Percentiles rank a stretch among this genome's conserved stretches.
Evolutionary conservation across 2,329 filamentous ascomycete species (phyloP).

Genomic region (Passalora sequoiae): DNA sequence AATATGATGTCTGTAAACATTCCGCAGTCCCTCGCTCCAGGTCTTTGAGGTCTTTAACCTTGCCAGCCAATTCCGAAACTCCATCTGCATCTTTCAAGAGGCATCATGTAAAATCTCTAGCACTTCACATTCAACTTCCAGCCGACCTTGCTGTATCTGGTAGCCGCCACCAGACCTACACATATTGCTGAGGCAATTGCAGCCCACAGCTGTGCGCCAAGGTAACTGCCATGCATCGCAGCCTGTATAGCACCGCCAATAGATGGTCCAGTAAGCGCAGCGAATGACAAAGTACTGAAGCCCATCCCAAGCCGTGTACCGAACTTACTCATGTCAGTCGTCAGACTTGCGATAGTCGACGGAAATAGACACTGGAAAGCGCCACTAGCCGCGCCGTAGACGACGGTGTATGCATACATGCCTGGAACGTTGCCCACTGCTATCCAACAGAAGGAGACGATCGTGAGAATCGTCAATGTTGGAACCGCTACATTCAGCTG

Average conservation of each 20-base stretch:
- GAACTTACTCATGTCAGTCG: slow-evolving; percentile 42
- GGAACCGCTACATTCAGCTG: slow-evolving; percentile 54
- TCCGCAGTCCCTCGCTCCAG: too few relatives aligned
- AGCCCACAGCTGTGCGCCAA: slow-evolving; percentile 42
- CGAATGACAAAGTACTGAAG: slow-evolving; percentile 42
- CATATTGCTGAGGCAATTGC: slow-evolving; percentile 26
- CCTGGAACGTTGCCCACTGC: slow-evolving; percentile 40
- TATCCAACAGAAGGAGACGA: slow-evolving; percentile 55
- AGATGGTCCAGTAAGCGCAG: slow-evolving; percentile 43
- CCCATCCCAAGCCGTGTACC: slow-evolving; percentile 47
- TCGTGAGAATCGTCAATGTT: slow-evolving; percentile 40
- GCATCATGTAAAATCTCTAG: too few relatives aligned
- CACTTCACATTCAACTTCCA: slow-evolving; percentile 20
- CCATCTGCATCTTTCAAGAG: too few relatives aligned
- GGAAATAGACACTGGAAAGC: slow-evolving; percentile 45
- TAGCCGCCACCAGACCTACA: slow-evolving; percentile 17
- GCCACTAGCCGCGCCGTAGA: slow-evolving; percentile 44
- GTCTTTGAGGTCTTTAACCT: too few relatives aligned
- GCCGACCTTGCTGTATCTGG: slow-evolving; percentile 26
- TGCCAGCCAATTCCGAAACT: too few relatives aligned
- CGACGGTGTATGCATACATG: slow-evolving; percentile 41
- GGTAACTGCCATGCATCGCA: slow-evolving; percentile 37
- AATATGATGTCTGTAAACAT: too few relatives aligned
- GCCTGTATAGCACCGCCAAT: slow-evolving; percentile 45
- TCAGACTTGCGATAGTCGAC: slow-evolving; percentile 40